Conservation (phyloP, 331 rosid species). For the Erythrophleum ivorense region DNA sequence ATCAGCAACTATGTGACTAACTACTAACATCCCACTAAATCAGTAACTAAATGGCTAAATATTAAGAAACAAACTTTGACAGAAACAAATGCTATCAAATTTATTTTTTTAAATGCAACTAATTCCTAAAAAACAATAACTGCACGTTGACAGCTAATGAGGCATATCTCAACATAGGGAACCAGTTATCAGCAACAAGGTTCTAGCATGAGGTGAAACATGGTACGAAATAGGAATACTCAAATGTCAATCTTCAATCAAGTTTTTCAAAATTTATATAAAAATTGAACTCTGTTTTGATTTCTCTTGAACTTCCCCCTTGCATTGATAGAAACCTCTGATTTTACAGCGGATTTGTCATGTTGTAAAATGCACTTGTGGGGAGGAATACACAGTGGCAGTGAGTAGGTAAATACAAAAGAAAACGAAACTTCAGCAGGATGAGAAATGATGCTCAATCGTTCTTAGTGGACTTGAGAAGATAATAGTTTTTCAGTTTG, state of each 20-base stretch:
- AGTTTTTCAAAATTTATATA: not conserved
- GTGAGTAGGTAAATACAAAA: constrained; percentile 43
- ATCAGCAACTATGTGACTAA: too few species aligned
- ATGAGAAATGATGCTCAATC: constrained; percentile 23
- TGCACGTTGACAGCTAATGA: too few species aligned
- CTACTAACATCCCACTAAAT: too few species aligned
- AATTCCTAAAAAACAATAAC: too few species aligned
- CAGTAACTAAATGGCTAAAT: too few species aligned
- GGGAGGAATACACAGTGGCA: constrained; percentile 68
- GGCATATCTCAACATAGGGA: too few species aligned
- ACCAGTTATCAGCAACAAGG: not conserved
- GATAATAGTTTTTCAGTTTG: constrained; percentile 17
- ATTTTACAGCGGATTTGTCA: constrained; percentile 67
- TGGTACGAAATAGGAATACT: constrained; percentile 24
- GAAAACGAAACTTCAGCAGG: constrained; percentile 41
- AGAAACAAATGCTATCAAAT: too few species aligned
- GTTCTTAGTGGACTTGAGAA: constrained; percentile 32
- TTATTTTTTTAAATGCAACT: too few species aligned
- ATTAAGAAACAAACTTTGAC: too few species aligned
- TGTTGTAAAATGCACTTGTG: constrained; percentile 78
- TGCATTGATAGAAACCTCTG: constrained; percentile 40
- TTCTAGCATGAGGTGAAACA: not conserved
- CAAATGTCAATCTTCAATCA: constrained; percentile 19
- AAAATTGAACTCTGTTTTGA: constrained; percentile 33
- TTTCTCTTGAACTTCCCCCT: constrained; percentile 17